Evolutionary conservation across 495 filamentous ascomycete species (phyloP).

Genomic region (Aspergillus cavernicola): DNA sequence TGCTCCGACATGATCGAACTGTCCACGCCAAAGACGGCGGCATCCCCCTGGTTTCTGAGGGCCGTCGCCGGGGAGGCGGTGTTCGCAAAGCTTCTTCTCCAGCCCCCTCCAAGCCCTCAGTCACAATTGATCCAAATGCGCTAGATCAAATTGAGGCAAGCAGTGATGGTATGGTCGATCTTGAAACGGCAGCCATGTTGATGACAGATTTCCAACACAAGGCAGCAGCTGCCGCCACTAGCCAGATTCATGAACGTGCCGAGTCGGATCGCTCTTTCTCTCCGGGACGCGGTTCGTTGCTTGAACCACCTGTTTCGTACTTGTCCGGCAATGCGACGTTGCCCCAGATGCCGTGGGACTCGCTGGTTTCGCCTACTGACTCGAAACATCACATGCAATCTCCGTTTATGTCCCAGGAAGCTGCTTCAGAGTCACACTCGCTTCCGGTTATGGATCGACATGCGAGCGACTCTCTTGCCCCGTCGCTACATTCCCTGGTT

Average conservation of each 20-base stretch:
- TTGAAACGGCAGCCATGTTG: slow-evolving; percentile 98
- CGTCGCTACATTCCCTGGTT: slow-evolving; percentile 63
- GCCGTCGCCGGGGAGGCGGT: slow-evolving; percentile 74
- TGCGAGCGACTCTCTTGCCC: slow-evolving; percentile 54
- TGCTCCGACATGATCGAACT: slow-evolving; percentile 95
- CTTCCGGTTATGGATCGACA: slow-evolving; percentile 65
- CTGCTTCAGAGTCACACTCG: slow-evolving; percentile 55
- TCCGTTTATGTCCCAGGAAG: slow-evolving; percentile 64
- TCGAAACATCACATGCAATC: slow-evolving; percentile 60
- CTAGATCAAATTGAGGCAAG: slow-evolving; percentile 93
- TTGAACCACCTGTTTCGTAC: slow-evolving; percentile 70
- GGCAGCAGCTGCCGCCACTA: slow-evolving; percentile 78
- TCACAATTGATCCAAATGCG: slow-evolving; percentile 81
- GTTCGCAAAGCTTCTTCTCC: slow-evolving; percentile 60
- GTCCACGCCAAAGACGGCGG: slow-evolving; percentile 99
- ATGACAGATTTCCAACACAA: slow-evolving; percentile 99
- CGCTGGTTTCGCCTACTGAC: slow-evolving; percentile 66
- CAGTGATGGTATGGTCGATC: slow-evolving; percentile 92
- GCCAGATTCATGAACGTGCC: slow-evolving; percentile 67
- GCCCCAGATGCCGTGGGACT: slow-evolving; percentile 88
- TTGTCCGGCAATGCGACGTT: slow-evolving; percentile 72
- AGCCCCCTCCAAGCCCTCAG: slow-evolving; percentile 73
- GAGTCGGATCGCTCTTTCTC: slow-evolving; percentile 70
- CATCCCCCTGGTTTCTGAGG: slow-evolving; percentile 88
- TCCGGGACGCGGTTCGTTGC: slow-evolving; percentile 59